These are phyloP conservation scores for Yamadazyma sp. DNA, from an alignment of 1,139 yeast genomes.

Conservation along the genomic window DNA sequence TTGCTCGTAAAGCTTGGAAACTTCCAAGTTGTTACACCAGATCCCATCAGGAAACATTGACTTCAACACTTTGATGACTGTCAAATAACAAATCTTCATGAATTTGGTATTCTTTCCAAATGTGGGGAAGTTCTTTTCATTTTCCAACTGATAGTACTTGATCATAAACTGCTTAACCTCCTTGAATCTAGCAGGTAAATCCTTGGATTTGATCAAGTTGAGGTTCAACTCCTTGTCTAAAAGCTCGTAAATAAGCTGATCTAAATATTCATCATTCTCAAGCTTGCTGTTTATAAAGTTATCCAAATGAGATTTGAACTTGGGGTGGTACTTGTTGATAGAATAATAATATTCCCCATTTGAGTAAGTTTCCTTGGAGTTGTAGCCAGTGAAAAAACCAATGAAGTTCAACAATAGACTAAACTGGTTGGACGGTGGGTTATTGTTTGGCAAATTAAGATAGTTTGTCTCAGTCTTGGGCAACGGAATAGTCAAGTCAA, in stretches of 20 bases:
- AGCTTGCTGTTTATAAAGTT: constrained; percentile 36
- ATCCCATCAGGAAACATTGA: constrained; percentile 48
- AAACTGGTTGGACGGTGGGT: constrained; percentile 25
- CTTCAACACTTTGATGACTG: constrained; percentile 33
- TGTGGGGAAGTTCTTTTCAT: constrained; percentile 38
- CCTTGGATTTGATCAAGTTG: constrained; percentile 38
- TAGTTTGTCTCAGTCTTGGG: constrained; percentile 31
- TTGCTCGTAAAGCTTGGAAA: constrained; percentile 28
- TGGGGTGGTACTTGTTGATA: constrained; percentile 32
- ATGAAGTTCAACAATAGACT: constrained; percentile 33
- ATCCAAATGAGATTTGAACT: constrained; percentile 29
- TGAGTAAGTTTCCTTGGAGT: constrained; percentile 33
- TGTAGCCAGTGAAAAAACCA: constrained; percentile 27
- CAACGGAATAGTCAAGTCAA: constrained; percentile 40
- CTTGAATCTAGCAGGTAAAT: constrained; percentile 33
- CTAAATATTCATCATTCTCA: constrained; percentile 33
- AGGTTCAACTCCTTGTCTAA: constrained; percentile 42
- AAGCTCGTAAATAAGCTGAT: constrained; percentile 38
- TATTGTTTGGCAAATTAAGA: constrained; percentile 31
- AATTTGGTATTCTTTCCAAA: constrained; percentile 25
- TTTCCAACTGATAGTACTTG: constrained; percentile 35
- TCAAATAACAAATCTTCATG: constrained; percentile 36
- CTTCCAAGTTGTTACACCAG: constrained; percentile 39
- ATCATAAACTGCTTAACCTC: constrained; percentile 44
- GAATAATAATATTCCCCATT: constrained; percentile 37